Evolutionary conservation across 2,329 filamentous ascomycete species (phyloP).

Genomic region (Elsinoe perseae): DNA sequence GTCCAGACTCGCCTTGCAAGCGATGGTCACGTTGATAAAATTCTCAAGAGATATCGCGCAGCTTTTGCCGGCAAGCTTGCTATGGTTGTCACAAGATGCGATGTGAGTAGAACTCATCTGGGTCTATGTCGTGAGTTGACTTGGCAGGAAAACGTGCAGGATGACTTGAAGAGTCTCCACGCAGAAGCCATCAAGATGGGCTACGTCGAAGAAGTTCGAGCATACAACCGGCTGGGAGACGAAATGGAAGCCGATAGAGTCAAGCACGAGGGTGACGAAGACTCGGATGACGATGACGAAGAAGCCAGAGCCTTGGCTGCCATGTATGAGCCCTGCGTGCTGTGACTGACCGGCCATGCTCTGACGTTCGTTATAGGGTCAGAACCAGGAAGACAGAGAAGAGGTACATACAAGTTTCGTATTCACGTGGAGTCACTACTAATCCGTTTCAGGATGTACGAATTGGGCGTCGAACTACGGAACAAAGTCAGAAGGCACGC

Average conservation of each 20-base stretch:
- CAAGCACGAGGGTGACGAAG: background rate
- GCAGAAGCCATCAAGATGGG: background rate
- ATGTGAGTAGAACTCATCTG: slow-evolving; percentile 11
- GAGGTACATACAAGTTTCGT: background rate
- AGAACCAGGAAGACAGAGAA: background rate
- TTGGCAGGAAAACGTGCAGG: background rate
- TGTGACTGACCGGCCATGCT: no score
- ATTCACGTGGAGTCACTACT: no score
- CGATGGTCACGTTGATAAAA: slow-evolving; percentile 18
- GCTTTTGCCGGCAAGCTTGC: slow-evolving; percentile 20
- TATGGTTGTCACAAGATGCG: slow-evolving; percentile 23
- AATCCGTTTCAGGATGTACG: background rate
- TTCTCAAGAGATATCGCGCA: slow-evolving; percentile 20
- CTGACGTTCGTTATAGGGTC: background rate
- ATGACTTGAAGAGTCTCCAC: background rate
- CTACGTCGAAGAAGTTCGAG: background rate
- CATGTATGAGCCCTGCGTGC: background rate
- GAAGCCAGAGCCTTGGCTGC: background rate
- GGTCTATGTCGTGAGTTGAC: background rate
- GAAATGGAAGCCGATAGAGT: background rate
- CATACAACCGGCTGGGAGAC: background rate
- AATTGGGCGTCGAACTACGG: slow-evolving; percentile 20
- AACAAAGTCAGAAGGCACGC: slow-evolving; percentile 16
- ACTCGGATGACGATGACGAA: background rate
- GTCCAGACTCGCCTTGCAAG: slow-evolving; percentile 20